Evolutionary conservation across 495 filamentous ascomycete genomes (phyloP).

Genomic region (Penicillium nucicola): DNA sequence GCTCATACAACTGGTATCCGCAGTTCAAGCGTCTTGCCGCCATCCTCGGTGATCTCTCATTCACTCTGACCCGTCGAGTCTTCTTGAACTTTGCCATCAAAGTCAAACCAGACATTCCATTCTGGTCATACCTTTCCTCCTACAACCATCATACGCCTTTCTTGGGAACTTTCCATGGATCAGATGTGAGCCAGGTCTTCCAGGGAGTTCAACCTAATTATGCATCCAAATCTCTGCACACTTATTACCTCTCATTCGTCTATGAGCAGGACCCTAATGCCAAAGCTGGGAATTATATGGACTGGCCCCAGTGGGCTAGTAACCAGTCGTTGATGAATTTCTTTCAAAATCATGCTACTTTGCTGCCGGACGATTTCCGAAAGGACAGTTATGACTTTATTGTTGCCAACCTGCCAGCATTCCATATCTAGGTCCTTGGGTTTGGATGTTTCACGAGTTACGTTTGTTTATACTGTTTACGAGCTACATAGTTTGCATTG

Average conservation of each 20-base stretch:
- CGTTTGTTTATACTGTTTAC: neutral
- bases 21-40: conserved; percentile 74
- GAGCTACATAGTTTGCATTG: neutral
- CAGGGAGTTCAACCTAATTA: conserved; percentile 59
- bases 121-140: conserved; percentile 69
- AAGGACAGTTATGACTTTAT: conserved; percentile 47
- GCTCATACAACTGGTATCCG: conserved; percentile 63
- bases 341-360: conserved; percentile 34
- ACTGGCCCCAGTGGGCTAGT: conserved; percentile 63
- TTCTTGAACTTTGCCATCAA: conserved; percentile 45
- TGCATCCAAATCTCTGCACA: conserved; percentile 54
- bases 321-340: conserved; percentile 57
- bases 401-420: conserved; percentile 33
- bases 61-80: conserved; percentile 59
- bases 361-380: conserved; percentile 61
- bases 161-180: conserved; percentile 70
- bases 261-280: conserved; percentile 64
- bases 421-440: conserved; percentile 45
- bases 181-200: conserved; percentile 64
- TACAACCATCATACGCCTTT: conserved; percentile 68
- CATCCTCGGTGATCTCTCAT: conserved; percentile 68
- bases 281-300: conserved; percentile 27
- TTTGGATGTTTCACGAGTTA: neutral
- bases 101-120: conserved; percentile 51
- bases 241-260: conserved; percentile 65